A percentile compares a stretch with the other conserved stretches of the same genome.
Evolutionary conservation across 2,329 filamentous ascomycete genomes (phyloP).

Genomic region (Trichoderma pleuroti): DNA sequence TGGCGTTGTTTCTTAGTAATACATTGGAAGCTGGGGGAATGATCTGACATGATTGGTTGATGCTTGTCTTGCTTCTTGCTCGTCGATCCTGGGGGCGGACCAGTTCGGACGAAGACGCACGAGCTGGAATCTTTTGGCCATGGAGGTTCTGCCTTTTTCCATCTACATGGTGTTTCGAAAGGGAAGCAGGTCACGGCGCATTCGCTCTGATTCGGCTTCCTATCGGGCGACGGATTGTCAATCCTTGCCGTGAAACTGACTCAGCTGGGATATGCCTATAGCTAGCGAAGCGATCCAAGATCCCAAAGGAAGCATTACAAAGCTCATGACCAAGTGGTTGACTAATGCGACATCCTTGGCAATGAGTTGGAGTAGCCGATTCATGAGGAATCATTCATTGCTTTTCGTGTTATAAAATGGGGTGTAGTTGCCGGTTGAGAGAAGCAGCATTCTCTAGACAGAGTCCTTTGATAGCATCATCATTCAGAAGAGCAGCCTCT

Average conservation of each 20-base stretch:
- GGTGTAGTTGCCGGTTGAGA: not conserved
- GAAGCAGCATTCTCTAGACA: not conserved
- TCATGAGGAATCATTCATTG: not conserved
- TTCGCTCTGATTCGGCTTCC: conserved; percentile 1
- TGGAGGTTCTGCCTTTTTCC: not conserved
- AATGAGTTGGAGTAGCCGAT: not conserved
- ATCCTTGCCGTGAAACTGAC: not conserved
- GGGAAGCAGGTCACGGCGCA: not conserved
- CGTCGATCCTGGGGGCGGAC: not conserved
- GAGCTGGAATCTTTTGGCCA: not conserved
- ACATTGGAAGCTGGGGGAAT: not conserved
- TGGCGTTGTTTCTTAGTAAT: conserved; percentile 3
- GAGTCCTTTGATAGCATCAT: not conserved
- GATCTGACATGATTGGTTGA: not conserved
- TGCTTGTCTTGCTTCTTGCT: not conserved
- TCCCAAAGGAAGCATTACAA: not conserved
- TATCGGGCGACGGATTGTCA: not conserved
- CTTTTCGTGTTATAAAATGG: not conserved
- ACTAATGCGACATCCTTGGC: not conserved
- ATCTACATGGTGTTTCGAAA: not conserved
- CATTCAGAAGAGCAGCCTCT: not conserved
- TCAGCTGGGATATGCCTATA: not conserved
- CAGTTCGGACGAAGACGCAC: conserved; percentile 3
- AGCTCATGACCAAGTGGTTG: not conserved
- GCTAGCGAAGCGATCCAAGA: not conserved